These are phyloP conservation scores for Zangia roseola DNA, from an alignment of 768 basidiomycete species.

Conservation along the genomic window DNA sequence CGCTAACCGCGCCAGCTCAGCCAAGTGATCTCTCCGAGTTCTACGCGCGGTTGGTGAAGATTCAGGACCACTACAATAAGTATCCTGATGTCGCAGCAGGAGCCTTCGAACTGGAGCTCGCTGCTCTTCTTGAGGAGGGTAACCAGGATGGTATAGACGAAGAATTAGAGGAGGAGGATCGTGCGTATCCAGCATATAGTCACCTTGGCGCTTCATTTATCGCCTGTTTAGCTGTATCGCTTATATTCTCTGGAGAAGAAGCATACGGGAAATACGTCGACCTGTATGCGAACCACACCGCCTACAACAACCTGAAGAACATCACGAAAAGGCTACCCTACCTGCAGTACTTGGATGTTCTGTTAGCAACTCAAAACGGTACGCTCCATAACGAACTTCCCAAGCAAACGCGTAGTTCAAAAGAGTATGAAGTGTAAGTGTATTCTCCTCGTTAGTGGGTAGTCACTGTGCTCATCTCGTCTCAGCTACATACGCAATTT, in stretches of 20 bases:
- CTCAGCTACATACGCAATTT: slow-evolving; percentile 80
- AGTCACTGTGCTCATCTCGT: slow-evolving; percentile 9
- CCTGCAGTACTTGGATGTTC: slow-evolving; percentile 87
- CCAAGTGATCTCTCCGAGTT: slow-evolving; percentile 87
- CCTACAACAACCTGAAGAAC: slow-evolving; percentile 88
- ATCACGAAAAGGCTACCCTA: slow-evolving; percentile 84
- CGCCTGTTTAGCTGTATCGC: slow-evolving; percentile 57
- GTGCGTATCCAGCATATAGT: slow-evolving; percentile 47
- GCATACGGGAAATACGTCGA: slow-evolving; percentile 94
- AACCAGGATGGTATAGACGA: slow-evolving; percentile 68
- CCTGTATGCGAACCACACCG: slow-evolving; percentile 81
- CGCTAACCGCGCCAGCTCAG: slow-evolving; percentile 56
- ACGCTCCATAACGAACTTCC: slow-evolving; percentile 68
- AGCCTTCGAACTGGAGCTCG: slow-evolving; percentile 81
- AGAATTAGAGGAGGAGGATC: slow-evolving; percentile 79
- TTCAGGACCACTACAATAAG: slow-evolving; percentile 95
- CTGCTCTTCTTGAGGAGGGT: slow-evolving; percentile 74
- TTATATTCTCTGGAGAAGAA: slow-evolving; percentile 96
- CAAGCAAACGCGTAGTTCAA: slow-evolving; percentile 62
- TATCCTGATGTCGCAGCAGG: slow-evolving; percentile 88
- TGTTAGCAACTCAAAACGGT: slow-evolving; percentile 63
- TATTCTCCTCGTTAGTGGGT: not conserved
- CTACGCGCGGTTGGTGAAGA: slow-evolving; percentile 92
- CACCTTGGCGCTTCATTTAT: slow-evolving; percentile 6
- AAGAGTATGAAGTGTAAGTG: slow-evolving; percentile 78